A percentile compares a stretch with the other conserved stretches of the same genome.
Conservation (phyloP, 768 basidiomycete species). For the Tulasnella sp. region DNA sequence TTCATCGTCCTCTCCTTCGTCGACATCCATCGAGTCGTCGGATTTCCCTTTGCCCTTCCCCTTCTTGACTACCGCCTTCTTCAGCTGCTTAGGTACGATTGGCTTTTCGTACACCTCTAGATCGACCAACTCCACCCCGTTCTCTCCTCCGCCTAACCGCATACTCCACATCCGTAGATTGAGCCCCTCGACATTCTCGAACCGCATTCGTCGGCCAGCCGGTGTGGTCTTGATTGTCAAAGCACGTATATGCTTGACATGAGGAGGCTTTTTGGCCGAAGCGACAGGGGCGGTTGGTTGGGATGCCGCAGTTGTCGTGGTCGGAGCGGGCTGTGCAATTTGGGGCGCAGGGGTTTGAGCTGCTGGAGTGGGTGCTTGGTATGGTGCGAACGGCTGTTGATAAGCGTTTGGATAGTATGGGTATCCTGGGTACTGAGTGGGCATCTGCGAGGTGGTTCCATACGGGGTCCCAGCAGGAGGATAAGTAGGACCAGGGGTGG, state of each 20-base stretch:
- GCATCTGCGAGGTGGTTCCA: neutral
- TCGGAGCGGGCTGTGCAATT: neutral
- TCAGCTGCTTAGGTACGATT: neutral
- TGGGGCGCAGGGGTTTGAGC: neutral
- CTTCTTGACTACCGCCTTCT: neutral
- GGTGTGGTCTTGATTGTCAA: neutral
- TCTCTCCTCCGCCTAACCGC: conserved; percentile 7
- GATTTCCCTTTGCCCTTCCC: neutral
- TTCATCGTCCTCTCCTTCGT: conserved; percentile 8
- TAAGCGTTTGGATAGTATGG: neutral
- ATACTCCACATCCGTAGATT: conserved; percentile 7
- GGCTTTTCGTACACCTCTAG: conserved; percentile 4
- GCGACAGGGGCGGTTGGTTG: neutral
- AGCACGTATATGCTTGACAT: conserved; percentile 1
- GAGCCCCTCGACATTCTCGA: conserved; percentile 5
- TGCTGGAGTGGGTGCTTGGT: neutral
- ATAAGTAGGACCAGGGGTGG: neutral
- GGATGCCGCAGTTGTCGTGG: neutral
- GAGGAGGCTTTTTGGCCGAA: neutral
- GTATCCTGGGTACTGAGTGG: conserved; percentile 5
- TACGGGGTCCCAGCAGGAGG: neutral
- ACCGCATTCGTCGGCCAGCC: neutral
- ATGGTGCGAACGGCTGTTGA: neutral
- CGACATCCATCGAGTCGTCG: conserved; percentile 6
- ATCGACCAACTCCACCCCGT: conserved; percentile 2